Evolutionary conservation across 2,329 filamentous ascomycete species (phyloP).

Genomic region (Alternaria hordeiaustralica): DNA sequence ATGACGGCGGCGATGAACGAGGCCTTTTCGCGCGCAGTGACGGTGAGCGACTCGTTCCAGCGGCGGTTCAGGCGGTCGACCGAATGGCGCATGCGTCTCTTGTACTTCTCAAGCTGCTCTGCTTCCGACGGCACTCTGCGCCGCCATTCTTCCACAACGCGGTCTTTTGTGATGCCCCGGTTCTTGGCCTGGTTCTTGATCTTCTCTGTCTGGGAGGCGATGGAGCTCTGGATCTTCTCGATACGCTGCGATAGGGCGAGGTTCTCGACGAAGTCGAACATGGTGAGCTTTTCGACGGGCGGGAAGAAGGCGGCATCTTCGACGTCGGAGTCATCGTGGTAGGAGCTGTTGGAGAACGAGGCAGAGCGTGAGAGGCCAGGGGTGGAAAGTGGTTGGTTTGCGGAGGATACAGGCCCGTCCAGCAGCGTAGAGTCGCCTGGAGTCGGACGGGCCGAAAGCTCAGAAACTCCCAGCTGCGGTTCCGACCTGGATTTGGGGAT

Average conservation of each 20-base stretch:
- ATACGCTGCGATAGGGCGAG: conserved; percentile 86
- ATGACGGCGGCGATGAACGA: conserved; percentile 96
- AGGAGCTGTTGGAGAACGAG: conserved; percentile 86
- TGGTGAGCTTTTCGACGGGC: conserved; percentile 84
- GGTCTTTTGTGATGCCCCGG: conserved; percentile 80
- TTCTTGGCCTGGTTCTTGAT: conserved; percentile 83
- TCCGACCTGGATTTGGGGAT: conserved; percentile 36
- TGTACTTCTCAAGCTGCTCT: conserved; percentile 90
- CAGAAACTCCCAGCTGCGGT: conserved; percentile 39
- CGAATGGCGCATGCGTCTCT: conserved; percentile 81
- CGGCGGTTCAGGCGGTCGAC: conserved; percentile 85
- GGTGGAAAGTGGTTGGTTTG: conserved; percentile 55
- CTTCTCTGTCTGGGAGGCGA: conserved; percentile 83
- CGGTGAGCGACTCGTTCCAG: conserved; percentile 89
- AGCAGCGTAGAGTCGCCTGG: conserved; percentile 38
- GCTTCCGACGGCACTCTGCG: conserved; percentile 84
- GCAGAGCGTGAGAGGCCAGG: conserved; percentile 72
- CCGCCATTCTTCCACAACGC: conserved; percentile 92
- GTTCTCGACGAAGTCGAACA: conserved; percentile 95
- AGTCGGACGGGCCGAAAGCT: conserved; percentile 27
- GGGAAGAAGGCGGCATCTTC: conserved; percentile 69
- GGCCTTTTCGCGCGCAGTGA: conserved; percentile 90
- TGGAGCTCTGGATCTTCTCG: conserved; percentile 84
- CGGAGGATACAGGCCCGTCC: conserved; percentile 55
- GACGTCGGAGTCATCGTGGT: conserved; percentile 84